Conservation (phyloP, 345 rosid species). For the Eucalyptus brandiana region DNA sequence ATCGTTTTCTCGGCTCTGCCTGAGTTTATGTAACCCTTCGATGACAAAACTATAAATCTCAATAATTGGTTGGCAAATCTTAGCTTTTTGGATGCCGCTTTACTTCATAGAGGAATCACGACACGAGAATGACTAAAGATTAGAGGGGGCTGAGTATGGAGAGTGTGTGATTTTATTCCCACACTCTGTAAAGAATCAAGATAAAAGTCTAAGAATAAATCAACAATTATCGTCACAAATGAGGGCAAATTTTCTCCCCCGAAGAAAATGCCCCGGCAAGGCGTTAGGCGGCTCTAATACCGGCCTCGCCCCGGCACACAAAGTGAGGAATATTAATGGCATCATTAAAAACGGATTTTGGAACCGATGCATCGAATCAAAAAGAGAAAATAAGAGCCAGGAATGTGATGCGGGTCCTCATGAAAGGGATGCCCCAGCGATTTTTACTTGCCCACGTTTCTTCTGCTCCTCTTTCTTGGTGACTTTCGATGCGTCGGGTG, state of each 20-base stretch:
- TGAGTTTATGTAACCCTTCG: not conserved
- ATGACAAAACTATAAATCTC: not conserved
- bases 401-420: not conserved
- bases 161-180: too few species aligned
- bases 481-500: not conserved
- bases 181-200: too few species aligned
- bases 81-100: not conserved
- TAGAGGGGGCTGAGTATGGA: too few species aligned
- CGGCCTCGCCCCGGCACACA: not conserved
- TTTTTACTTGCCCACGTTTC: not conserved
- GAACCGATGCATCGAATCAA: not conserved
- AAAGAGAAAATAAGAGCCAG: not conserved
- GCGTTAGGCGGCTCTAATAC: not conserved
- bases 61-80: not conserved
- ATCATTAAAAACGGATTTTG: not conserved
- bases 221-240: not conserved
- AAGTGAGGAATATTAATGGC: not conserved
- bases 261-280: not conserved
- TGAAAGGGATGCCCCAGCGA: not conserved
- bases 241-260: fast-evolving
- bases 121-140: too few species aligned
- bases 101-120: not conserved
- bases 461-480: not conserved
- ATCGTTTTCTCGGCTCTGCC: too few species aligned
- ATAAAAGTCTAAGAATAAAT: too few species aligned